phyloP scores from a whole-genome alignment of 2,329 filamentous ascomycete genomes.

The Apiospora saccharicola region DNA sequence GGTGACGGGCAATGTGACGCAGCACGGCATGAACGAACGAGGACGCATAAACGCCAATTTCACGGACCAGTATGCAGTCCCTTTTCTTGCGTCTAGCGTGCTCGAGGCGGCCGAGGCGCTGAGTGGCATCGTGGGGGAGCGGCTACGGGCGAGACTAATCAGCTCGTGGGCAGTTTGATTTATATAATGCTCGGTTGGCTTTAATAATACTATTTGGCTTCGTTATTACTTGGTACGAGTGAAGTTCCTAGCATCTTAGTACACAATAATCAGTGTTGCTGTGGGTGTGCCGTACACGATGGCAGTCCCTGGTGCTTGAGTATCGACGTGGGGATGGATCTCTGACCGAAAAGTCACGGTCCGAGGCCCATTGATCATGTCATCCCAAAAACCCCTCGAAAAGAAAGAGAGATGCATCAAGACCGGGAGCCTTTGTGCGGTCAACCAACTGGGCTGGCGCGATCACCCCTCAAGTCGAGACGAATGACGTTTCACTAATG shows the following conservation, averaged over 20 bases:
- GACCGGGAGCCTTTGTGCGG: neutral
- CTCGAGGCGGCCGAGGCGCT: conserved; percentile 4
- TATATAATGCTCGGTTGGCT: no score
- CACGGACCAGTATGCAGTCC: conserved; percentile 15
- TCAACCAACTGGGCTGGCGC: conserved; percentile 9
- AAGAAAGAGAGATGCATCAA: neutral
- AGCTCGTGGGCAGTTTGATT: neutral
- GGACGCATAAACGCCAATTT: conserved; percentile 9
- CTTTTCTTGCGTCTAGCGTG: neutral
- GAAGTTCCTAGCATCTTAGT: no score
- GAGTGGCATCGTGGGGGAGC: conserved; percentile 7
- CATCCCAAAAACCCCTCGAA: neutral
- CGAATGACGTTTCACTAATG: conserved; percentile 10
- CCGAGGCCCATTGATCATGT: neutral
- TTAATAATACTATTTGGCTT: no score
- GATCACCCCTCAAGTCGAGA: conserved; percentile 13
- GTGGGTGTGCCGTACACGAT: neutral
- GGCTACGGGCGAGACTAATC: neutral
- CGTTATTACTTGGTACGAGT: no score
- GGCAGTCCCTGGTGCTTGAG: neutral
- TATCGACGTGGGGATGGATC: neutral
- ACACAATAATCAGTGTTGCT: no score
- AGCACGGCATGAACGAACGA: neutral
- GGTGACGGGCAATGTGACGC: conserved; percentile 2
- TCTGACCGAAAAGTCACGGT: neutral